A percentile compares a stretch with the other conserved stretches of the same genome.
phyloP scores from a whole-genome alignment of 1,139 yeast genomes.

The Blastobotrys buckinghamii region DNA sequence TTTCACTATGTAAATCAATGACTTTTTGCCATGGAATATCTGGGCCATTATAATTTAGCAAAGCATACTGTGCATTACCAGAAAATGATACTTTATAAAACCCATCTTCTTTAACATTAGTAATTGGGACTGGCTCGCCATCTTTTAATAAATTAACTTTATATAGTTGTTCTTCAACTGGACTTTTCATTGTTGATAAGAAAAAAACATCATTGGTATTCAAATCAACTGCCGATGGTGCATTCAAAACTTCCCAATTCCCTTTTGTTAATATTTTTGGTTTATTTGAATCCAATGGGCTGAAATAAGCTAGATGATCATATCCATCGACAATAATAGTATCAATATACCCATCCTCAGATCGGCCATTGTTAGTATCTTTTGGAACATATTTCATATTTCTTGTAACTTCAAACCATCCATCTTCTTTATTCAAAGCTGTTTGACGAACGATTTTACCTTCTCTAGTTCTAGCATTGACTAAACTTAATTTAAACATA shows the following conservation, averaged over 20 bases:
- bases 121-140: slow-evolving; percentile 44
- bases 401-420: slow-evolving; percentile 78
- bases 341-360: slow-evolving; percentile 63
- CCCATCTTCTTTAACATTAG: slow-evolving; percentile 53
- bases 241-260: slow-evolving; percentile 62
- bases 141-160: slow-evolving; percentile 33
- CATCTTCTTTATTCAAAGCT: slow-evolving; percentile 39
- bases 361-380: slow-evolving; percentile 38
- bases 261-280: slow-evolving; percentile 52
- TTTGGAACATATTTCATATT: slow-evolving; percentile 66
- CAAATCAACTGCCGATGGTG: slow-evolving; percentile 53
- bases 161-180: slow-evolving; percentile 55
- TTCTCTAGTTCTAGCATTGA: slow-evolving; percentile 37
- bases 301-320: slow-evolving; percentile 66
- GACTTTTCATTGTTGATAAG: slow-evolving; percentile 50
- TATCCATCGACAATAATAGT: slow-evolving; percentile 57
- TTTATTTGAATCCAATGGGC: slow-evolving; percentile 39
- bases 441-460: slow-evolving; percentile 41
- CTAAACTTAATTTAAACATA: slow-evolving; percentile 49
- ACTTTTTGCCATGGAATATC: slow-evolving; percentile 57
- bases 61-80: slow-evolving; percentile 48
- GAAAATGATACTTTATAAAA: slow-evolving; percentile 65
- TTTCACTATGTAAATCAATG: slow-evolving; percentile 37
- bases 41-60: slow-evolving; percentile 59
- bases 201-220: slow-evolving; percentile 54